Evolutionary conservation across 1,284 basidiomycete genomes (phyloP).

Genomic region (Leccinum variabile): DNA sequence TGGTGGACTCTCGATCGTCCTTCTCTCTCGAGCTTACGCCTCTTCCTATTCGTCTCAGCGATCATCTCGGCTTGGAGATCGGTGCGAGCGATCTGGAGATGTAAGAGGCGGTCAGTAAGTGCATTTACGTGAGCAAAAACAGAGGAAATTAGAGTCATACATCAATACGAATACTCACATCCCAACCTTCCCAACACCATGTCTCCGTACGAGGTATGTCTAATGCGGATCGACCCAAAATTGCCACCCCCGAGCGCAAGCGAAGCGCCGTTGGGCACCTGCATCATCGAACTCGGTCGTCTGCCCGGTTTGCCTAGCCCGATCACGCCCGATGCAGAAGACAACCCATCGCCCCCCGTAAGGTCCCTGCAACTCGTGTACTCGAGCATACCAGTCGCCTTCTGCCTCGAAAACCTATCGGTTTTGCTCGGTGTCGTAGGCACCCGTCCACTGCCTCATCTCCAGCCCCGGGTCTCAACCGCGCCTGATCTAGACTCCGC

Average conservation of each 20-base stretch:
- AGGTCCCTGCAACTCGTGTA: constrained; percentile 31
- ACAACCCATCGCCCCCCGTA: constrained; percentile 25
- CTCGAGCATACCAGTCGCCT: constrained; percentile 28
- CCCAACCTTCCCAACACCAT: constrained; percentile 76
- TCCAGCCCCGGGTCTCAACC: constrained; percentile 25
- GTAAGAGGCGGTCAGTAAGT: constrained; percentile 9
- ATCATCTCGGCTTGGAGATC: constrained; percentile 82
- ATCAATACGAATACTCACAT: constrained; percentile 44
- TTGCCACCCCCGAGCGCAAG: constrained; percentile 17
- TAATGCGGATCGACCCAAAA: constrained; percentile 31
- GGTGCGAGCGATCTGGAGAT: constrained; percentile 57
- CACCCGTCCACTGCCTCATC: constrained; percentile 3
- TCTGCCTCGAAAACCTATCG: constrained; percentile 26
- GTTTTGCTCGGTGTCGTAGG: constrained; percentile 32
- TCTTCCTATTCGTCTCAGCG: constrained; percentile 79
- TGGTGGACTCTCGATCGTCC: constrained; percentile 70
- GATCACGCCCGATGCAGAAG: constrained; percentile 21
- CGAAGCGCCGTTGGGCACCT: constrained; percentile 34
- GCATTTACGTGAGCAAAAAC: constrained; percentile 8
- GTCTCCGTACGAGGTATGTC: constrained; percentile 59
- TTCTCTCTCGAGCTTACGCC: constrained; percentile 73
- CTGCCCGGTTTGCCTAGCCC: constrained; percentile 32
- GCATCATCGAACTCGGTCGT: constrained; percentile 50
- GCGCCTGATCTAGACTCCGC: constrained; percentile 30
- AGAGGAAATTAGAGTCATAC: neutral